Base-by-base conservation (phyloP, 2,329 filamentous ascomycete genomes). In the Pleurostoma richardsiae region DNA sequence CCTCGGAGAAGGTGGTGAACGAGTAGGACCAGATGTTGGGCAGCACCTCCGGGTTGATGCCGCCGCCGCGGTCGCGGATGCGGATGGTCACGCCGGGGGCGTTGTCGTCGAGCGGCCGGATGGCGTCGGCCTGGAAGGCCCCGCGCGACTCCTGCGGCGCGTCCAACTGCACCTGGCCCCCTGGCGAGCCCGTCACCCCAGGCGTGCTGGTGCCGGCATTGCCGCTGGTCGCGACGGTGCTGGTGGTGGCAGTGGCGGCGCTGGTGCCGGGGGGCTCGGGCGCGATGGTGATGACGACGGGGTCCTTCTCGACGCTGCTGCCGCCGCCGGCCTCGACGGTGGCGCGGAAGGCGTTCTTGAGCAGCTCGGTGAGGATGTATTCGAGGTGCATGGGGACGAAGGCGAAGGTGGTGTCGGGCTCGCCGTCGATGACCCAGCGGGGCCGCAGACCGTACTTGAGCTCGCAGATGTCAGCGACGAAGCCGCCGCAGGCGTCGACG, bases 321-420 rank as follows among this genome's bases (percentile, higher is more conserved):
- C 99, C 94, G 7, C 97, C 84, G 0, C 89, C 94, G 4, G 94
- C 92, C 67, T 99, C 94, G 7, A 97, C 84, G 0, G 90, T 95
- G 4, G 94, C 92, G 40, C 94, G 83, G 71, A 97, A 99, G 1
- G 91, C 89, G 61, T 99, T 99, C 68, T 99, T 99, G 49, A 99
- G 78, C 2, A 99, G 77, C 67, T 99, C 94, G 0, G 92, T 99
- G 53, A 96, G 81, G 54, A 99, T 96, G 66, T 99, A 99, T 67
- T 97, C 92, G 28, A 99, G 79, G 65, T 99, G 94, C 64, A 95
- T 94, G 10, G 94, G 94, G 6, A 99, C 85, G 60, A 95, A 94
- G 26, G 92, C 90, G 61, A 99, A 95, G 0, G 83, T 85, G n/a
- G 91, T 90, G 44, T 87, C 84, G 0, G 87, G 84, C 62, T 95